Percentiles rank a stretch among this genome's conserved stretches.
phyloP scores from a whole-genome alignment of 2,329 filamentous ascomycete genomes.

The Aspergillus alliaceus region DNA sequence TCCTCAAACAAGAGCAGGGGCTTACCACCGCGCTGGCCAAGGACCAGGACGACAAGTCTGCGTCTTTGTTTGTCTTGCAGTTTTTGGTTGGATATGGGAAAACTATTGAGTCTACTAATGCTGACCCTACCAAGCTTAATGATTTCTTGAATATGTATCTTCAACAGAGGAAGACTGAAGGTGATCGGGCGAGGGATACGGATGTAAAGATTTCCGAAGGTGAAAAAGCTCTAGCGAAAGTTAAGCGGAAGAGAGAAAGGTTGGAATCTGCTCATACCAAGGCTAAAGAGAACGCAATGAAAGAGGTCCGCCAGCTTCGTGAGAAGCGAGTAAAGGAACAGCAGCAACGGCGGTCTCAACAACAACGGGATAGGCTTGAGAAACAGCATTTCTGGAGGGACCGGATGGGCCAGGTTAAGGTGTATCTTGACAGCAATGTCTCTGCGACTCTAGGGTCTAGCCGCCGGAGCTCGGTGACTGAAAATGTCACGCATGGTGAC shows the following conservation, averaged over 20 bases:
- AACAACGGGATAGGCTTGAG: constrained; percentile 31
- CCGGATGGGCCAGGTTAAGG: constrained; percentile 34
- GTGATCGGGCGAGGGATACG: constrained; percentile 23
- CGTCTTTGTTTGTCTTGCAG: constrained; percentile 22
- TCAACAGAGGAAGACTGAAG: constrained; percentile 28
- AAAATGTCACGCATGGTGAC: constrained; percentile 24
- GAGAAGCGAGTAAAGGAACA: not conserved
- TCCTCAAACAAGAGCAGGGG: constrained; percentile 31
- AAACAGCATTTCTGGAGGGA: constrained; percentile 36
- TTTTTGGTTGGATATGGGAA: constrained; percentile 39
- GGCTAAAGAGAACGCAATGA: constrained; percentile 23
- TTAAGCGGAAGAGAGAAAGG: constrained; percentile 3
- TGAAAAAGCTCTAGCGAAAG: constrained; percentile 25
- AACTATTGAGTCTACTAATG: constrained; percentile 29
- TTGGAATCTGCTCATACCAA: not conserved
- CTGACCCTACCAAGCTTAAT: constrained; percentile 30
- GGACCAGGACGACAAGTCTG: constrained; percentile 26
- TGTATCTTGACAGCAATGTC: constrained; percentile 35
- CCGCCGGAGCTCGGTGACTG: constrained; percentile 18
- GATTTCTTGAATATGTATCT: constrained; percentile 38
- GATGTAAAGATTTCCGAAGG: constrained; percentile 23
- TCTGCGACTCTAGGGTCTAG: constrained; percentile 8
- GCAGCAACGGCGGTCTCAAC: constrained; percentile 23
- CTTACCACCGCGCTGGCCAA: constrained; percentile 33
- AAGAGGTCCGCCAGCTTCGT: constrained; percentile 23